phyloP scores from a whole-genome alignment of 208 protist genomes.

The Acanthamoeba castellanii region DNA sequence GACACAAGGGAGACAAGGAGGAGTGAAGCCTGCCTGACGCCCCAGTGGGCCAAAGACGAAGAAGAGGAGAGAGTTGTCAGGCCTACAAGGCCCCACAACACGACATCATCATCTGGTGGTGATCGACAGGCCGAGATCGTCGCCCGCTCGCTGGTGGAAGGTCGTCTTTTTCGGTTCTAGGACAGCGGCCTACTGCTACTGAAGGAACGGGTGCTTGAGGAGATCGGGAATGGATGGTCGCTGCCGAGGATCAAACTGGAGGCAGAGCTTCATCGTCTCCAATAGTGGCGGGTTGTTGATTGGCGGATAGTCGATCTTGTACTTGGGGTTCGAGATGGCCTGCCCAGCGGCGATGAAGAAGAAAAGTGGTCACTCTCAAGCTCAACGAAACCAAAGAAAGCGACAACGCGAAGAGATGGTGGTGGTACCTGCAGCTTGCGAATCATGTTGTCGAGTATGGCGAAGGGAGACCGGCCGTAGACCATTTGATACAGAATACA shows the following conservation, averaged over 20 bases:
- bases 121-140: no score
- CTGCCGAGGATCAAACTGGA: constrained; percentile 82
- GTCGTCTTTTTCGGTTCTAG: no score
- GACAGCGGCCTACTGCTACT: constrained; percentile 54
- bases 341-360: background rate
- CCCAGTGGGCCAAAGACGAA: no score
- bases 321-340: constrained; percentile 83
- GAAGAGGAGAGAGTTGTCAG: no score
- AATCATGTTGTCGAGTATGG: constrained; percentile 65
- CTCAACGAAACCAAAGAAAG: background rate
- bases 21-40: no score
- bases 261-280: constrained; percentile 85
- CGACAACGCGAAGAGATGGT: background rate
- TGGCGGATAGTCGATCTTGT: constrained; percentile 83
- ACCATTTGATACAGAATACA: constrained; percentile 91
- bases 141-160: no score
- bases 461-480: constrained; percentile 87
- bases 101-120: no score
- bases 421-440: constrained; percentile 83
- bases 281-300: constrained; percentile 79
- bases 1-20: no score
- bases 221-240: constrained; percentile 86
- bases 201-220: constrained; percentile 88
- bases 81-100: no score
- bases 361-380: background rate